These are phyloP conservation scores for Aspergillus texensis DNA, from an alignment of 2,329 filamentous ascomycete species.

Conservation along the genomic window DNA sequence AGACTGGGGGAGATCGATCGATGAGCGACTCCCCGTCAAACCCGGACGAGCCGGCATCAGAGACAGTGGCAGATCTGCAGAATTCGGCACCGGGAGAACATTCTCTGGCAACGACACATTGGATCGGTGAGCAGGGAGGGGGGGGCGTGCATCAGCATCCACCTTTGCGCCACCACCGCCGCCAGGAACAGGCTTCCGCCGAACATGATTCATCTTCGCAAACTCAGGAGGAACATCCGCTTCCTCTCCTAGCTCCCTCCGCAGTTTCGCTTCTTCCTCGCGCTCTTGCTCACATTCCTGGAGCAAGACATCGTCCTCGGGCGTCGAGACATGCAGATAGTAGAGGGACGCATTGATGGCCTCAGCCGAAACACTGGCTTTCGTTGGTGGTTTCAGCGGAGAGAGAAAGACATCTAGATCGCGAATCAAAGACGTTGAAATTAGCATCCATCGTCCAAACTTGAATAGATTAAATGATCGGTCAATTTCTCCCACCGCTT, in stretches of 20 bases:
- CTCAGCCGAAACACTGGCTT: constrained; percentile 78
- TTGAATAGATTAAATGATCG: neutral
- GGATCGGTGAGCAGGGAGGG: constrained; percentile 22
- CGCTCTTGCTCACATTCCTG: constrained; percentile 43
- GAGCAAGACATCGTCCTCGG: constrained; percentile 55
- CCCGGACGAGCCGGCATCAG: constrained; percentile 18
- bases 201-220: constrained; percentile 40
- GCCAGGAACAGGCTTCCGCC: constrained; percentile 41
- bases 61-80: constrained; percentile 17
- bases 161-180: constrained; percentile 15
- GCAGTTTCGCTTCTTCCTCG: constrained; percentile 30
- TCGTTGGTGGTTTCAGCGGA: constrained; percentile 82
- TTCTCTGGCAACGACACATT: constrained; percentile 23
- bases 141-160: constrained; percentile 16
- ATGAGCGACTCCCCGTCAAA: constrained; percentile 2
- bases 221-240: constrained; percentile 29
- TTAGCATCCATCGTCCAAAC: constrained; percentile 12
- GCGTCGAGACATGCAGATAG: constrained; percentile 78
- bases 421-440: neutral
- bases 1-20: constrained; percentile 1
- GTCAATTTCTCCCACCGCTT: constrained; percentile 5
- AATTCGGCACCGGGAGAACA: neutral
- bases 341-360: constrained; percentile 89
- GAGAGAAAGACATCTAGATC: constrained; percentile 83
- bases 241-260: constrained; percentile 28